Percentiles rank a stretch among this genome's conserved stretches.
phyloP scores from a whole-genome alignment of 1,284 basidiomycete genomes.

The Ceraceosorus guamensis region DNA sequence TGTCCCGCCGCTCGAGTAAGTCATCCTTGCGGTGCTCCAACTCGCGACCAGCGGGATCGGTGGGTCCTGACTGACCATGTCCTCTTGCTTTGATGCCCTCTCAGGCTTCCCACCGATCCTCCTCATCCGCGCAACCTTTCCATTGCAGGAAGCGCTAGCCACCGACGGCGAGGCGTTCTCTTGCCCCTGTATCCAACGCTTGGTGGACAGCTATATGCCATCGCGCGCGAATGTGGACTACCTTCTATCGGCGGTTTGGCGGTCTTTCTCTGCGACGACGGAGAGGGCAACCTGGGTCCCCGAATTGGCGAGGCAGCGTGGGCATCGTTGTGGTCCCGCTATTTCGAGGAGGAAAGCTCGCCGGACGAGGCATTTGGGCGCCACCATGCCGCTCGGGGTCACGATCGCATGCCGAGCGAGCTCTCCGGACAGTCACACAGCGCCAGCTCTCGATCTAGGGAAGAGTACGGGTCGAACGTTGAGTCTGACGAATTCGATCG shows the following conservation, averaged over 20 bases:
- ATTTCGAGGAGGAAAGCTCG: conserved; percentile 22
- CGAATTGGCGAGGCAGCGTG: conserved; percentile 40
- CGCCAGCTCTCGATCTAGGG: background rate
- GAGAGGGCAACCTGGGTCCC: conserved; percentile 37
- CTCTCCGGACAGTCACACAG: background rate
- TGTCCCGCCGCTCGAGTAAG: background rate
- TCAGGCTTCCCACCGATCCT: conserved; percentile 14
- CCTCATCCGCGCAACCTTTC: conserved; percentile 12
- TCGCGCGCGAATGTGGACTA: conserved; percentile 42
- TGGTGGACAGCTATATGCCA: conserved; percentile 45
- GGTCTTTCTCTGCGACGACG: conserved; percentile 40
- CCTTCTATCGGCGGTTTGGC: conserved; percentile 42
- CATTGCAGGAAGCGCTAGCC: background rate
- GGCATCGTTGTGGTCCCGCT: conserved; percentile 39
- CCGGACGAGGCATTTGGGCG: background rate
- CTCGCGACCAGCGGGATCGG: no score
- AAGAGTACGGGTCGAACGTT: background rate
- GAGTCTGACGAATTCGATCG: background rate
- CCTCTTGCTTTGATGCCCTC: no score
- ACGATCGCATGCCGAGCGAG: background rate
- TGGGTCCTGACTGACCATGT: no score
- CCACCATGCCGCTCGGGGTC: background rate
- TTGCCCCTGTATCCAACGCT: conserved; percentile 43
- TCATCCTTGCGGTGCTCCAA: background rate
- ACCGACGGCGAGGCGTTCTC: conserved; percentile 34